These are phyloP conservation scores for Pythium apleroticum DNA, from an alignment of 352 stramenopile species.

Conservation along the genomic window DNA sequence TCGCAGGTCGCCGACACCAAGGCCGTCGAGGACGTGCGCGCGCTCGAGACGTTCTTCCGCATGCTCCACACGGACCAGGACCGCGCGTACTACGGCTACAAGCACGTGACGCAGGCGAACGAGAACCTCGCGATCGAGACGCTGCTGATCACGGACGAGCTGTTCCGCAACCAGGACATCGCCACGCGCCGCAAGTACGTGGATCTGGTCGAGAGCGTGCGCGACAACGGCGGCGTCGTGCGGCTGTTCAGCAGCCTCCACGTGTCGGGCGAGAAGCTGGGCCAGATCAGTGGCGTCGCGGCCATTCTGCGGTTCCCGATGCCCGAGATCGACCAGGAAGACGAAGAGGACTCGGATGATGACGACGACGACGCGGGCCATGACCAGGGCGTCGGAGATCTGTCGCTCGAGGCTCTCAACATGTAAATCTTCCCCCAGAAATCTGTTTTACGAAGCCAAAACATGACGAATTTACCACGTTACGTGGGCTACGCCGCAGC, in stretches of 20 bases:
- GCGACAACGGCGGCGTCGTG: conserved; percentile 89
- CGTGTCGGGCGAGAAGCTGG: conserved; percentile 93
- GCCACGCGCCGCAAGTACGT: conserved; percentile 92
- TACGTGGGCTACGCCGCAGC: conserved; percentile 14
- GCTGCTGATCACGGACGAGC: conserved; percentile 94
- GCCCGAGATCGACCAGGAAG: conserved; percentile 94
- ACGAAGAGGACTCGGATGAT: conserved; percentile 60
- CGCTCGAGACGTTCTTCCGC: conserved; percentile 93
- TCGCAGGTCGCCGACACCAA: conserved; percentile 95
- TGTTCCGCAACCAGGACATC: conserved; percentile 93
- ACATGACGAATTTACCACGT: not conserved
- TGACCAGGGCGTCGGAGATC: conserved; percentile 54
- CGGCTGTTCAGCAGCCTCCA: conserved; percentile 96
- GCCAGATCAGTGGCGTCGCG: conserved; percentile 93
- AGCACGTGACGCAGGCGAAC: conserved; percentile 91
- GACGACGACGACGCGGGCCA: conserved; percentile 32
- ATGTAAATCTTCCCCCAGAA: conserved; percentile 38
- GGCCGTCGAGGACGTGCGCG: conserved; percentile 90
- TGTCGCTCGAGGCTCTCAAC: conserved; percentile 61
- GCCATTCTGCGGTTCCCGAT: conserved; percentile 96
- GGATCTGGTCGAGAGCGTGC: conserved; percentile 92
- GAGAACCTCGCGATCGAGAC: conserved; percentile 94
- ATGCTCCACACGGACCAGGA: conserved; percentile 96
- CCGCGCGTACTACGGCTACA: conserved; percentile 96
- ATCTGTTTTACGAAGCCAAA: not conserved